Conservation (phyloP, 2,329 filamentous ascomycete genomes). For the Ophiostoma himal-ulmi region DNA sequence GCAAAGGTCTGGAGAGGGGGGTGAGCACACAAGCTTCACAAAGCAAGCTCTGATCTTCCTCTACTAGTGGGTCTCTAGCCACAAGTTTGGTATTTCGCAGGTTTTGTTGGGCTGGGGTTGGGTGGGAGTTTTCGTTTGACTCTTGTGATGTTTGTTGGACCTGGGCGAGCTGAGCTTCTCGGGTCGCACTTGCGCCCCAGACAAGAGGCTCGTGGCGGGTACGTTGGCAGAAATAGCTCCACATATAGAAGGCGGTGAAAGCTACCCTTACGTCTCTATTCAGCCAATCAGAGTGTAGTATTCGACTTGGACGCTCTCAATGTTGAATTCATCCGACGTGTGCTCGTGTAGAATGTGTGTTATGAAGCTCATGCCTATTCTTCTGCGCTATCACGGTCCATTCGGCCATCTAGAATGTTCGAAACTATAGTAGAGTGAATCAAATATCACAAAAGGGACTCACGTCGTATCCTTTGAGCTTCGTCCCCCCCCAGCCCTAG, state of each 20-base stretch:
- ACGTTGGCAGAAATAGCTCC: not conserved
- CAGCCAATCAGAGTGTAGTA: constrained; percentile 3
- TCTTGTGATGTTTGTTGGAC: not conserved
- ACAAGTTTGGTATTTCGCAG: not conserved
- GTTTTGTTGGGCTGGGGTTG: not conserved
- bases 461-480: not conserved
- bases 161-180: not conserved
- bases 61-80: not conserved
- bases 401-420: not conserved
- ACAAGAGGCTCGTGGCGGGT: not conserved
- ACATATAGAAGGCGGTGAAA: not conserved
- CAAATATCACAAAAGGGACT: not conserved
- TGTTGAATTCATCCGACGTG: not conserved
- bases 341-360: not conserved
- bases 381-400: not conserved
- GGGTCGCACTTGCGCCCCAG: not conserved
- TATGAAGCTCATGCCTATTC: not conserved
- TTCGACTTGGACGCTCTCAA: not conserved
- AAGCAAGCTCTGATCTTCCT: not conserved
- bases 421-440: not conserved
- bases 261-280: not conserved
- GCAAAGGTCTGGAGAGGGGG: not conserved
- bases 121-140: not conserved
- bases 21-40: not conserved
- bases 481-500: not conserved